A percentile compares a stretch with the other conserved stretches of the same genome.
phyloP scores from a whole-genome alignment of 768 basidiomycete species.

The Tricholoma flavovirens region DNA sequence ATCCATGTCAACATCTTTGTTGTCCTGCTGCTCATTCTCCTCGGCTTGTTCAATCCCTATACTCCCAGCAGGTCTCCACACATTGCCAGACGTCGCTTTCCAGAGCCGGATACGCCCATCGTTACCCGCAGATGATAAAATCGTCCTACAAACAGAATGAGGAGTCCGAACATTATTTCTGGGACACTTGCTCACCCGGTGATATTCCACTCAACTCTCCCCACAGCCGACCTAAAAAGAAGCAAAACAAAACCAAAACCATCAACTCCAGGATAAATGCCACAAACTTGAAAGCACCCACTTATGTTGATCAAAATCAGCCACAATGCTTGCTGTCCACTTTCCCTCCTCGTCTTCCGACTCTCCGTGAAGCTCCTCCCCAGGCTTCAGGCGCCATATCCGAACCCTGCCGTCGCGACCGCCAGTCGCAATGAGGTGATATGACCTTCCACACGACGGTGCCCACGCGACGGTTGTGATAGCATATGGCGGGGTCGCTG shows the following conservation, averaged over 20 bases:
- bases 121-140: slow-evolving; percentile 79
- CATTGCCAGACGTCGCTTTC: slow-evolving; percentile 79
- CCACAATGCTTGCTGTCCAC: slow-evolving; percentile 76
- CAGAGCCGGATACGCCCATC: slow-evolving; percentile 78
- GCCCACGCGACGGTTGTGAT: slow-evolving; percentile 91
- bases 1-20: slow-evolving; percentile 41
- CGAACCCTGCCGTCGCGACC: slow-evolving; percentile 81
- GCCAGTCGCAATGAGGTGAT: slow-evolving; percentile 92
- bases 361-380: slow-evolving; percentile 36
- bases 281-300: slow-evolving; percentile 23
- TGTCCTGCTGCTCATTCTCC: slow-evolving; percentile 27
- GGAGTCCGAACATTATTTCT: slow-evolving; percentile 1
- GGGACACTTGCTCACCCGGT: slow-evolving; percentile 50
- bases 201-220: slow-evolving; percentile 92
- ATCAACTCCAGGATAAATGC: background rate
- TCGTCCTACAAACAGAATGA: slow-evolving; percentile 47
- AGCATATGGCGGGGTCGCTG: slow-evolving; percentile 43
- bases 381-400: slow-evolving; percentile 81
- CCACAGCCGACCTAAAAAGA: slow-evolving; percentile 58
- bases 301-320: slow-evolving; percentile 87
- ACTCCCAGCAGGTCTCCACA: slow-evolving; percentile 80
- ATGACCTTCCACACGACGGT: slow-evolving; percentile 87
- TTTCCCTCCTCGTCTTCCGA: slow-evolving; percentile 41
- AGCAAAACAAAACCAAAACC: background rate
- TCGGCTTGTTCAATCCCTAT: slow-evolving; percentile 74